A percentile compares a stretch with the other conserved stretches of the same genome.
Evolutionary conservation across 176 grass and related monocot species (phyloP).

Genomic region (Rhipidocladum racemiflorum): DNA sequence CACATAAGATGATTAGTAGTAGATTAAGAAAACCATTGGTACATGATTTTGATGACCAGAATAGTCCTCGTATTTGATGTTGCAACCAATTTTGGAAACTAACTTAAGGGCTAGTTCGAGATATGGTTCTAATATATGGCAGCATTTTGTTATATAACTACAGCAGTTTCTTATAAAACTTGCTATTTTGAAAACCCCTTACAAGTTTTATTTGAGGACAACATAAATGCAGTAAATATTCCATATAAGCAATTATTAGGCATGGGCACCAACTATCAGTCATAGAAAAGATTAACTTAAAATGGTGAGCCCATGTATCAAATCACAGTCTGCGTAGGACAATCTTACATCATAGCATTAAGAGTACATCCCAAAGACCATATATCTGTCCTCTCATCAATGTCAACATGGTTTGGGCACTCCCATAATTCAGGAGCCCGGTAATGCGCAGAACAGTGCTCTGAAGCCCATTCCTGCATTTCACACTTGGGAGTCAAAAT

Average conservation of each 20-base stretch:
- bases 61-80: not conserved
- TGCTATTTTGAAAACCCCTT: not conserved
- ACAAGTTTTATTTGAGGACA: not conserved
- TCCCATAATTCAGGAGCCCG: slow-evolving; percentile 88
- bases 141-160: not conserved
- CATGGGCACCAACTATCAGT: not conserved
- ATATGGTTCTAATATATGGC: not conserved
- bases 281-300: not conserved
- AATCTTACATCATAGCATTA: slow-evolving; percentile 75
- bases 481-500: slow-evolving; percentile 1
- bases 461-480: slow-evolving; percentile 77
- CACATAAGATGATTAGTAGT: not conserved
- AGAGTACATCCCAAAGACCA: slow-evolving; percentile 80
- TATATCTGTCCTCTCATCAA: slow-evolving; percentile 85
- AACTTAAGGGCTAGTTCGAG: not conserved
- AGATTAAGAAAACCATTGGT: not conserved
- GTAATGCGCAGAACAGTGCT: slow-evolving; percentile 64
- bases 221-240: slow-evolving; percentile 1
- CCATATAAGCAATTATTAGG: not conserved
- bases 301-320: not conserved
- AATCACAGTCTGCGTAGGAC: not conserved
- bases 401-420: slow-evolving; percentile 54
- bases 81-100: not conserved
- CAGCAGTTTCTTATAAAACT: not conserved
- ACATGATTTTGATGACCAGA: not conserved